Evolutionary conservation across 2,329 filamentous ascomycete species (phyloP).

Genomic region (Pseudocercospora crystallina): DNA sequence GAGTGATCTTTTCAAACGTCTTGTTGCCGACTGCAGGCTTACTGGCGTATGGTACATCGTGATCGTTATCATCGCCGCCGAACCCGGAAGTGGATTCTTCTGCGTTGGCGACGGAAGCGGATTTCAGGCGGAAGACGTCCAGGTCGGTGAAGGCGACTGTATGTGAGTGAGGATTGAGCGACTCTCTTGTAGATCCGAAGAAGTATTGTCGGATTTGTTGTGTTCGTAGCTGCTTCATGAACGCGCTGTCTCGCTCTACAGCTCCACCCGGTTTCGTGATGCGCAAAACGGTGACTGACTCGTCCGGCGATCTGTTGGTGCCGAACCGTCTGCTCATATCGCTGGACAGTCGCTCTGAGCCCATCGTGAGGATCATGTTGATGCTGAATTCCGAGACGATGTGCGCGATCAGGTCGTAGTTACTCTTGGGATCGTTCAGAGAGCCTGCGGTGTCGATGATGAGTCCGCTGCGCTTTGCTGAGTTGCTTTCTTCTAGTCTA

Average conservation of each 20-base stretch:
- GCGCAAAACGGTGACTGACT: slow-evolving; percentile 71
- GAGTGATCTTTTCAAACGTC: slow-evolving; percentile 54
- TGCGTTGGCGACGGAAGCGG: slow-evolving; percentile 15
- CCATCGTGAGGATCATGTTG: slow-evolving; percentile 78
- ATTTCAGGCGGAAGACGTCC: slow-evolving; percentile 57
- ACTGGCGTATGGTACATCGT: slow-evolving; percentile 41
- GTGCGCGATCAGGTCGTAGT: slow-evolving; percentile 77
- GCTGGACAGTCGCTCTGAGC: slow-evolving; percentile 72
- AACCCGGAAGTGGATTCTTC: slow-evolving; percentile 35
- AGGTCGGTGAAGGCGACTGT: slow-evolving; percentile 75
- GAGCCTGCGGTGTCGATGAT: slow-evolving; percentile 81
- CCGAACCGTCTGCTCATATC: slow-evolving; percentile 71
- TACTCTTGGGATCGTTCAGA: slow-evolving; percentile 62
- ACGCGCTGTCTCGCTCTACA: slow-evolving; percentile 70
- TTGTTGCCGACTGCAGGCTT: slow-evolving; percentile 16
- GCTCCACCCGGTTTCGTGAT: slow-evolving; percentile 85
- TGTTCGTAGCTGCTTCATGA: slow-evolving; percentile 72
- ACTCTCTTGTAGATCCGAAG: slow-evolving; percentile 71
- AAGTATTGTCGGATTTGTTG: slow-evolving; percentile 88
- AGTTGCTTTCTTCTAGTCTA: slow-evolving; percentile 72
- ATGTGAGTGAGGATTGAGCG: slow-evolving; percentile 83
- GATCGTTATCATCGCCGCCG: slow-evolving; percentile 50
- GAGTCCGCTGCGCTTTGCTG: slow-evolving; percentile 71
- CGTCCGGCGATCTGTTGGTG: slow-evolving; percentile 51
- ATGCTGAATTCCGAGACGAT: slow-evolving; percentile 68